Percentiles rank a stretch among this genome's conserved stretches.
These are phyloP conservation scores for Phialemonium atrogriseum DNA, from an alignment of 2,329 filamentous ascomycete species.

Conservation along the genomic window DNA sequence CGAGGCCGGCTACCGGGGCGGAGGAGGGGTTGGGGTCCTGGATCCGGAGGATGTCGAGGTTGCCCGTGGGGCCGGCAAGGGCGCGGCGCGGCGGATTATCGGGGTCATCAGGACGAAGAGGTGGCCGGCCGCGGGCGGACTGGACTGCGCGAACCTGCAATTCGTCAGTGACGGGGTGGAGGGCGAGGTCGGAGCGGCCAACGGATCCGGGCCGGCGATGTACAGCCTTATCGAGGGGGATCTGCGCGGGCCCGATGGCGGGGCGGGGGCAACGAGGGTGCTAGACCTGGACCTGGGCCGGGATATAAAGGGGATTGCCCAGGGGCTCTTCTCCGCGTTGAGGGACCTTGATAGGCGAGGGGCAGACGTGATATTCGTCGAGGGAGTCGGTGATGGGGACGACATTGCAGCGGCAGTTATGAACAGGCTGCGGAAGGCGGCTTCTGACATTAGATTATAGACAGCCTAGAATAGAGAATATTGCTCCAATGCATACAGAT, in stretches of 20 bases:
- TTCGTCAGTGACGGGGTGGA: too few species aligned
- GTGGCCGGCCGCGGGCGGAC: conserved; percentile 38
- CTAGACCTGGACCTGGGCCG: conserved; percentile 68
- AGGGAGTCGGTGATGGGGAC: conserved; percentile 72
- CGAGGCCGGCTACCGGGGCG: conserved; percentile 40
- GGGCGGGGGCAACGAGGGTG: conserved; percentile 28
- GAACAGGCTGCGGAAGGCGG: conserved; percentile 75
- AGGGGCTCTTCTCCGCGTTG: conserved; percentile 80
- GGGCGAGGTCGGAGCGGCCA: conserved; percentile 10
- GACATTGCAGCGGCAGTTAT: conserved; percentile 82
- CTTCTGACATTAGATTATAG: conserved; percentile 49
- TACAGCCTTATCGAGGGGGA: conserved; percentile 33
- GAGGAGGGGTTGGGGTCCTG: conserved; percentile 6
- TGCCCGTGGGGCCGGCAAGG: conserved; percentile 9
- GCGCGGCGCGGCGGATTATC: conserved; percentile 22
- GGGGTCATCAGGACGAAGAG: conserved; percentile 48
- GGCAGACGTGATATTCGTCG: conserved; percentile 81
- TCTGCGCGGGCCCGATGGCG: conserved; percentile 23
- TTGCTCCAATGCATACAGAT: too few species aligned
- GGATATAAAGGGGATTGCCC: conserved; percentile 66
- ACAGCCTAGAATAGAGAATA: conserved; percentile 16
- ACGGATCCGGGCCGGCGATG: conserved; percentile 14
- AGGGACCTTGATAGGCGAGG: conserved; percentile 73
- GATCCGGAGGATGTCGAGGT: conserved; percentile 6
- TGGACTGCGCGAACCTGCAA: conserved; percentile 25